Percentiles rank a stretch among this genome's conserved stretches.
These are phyloP conservation scores for Thalia dealbata DNA, from an alignment of 176 grass and related monocot species.

Conservation along the genomic window DNA sequence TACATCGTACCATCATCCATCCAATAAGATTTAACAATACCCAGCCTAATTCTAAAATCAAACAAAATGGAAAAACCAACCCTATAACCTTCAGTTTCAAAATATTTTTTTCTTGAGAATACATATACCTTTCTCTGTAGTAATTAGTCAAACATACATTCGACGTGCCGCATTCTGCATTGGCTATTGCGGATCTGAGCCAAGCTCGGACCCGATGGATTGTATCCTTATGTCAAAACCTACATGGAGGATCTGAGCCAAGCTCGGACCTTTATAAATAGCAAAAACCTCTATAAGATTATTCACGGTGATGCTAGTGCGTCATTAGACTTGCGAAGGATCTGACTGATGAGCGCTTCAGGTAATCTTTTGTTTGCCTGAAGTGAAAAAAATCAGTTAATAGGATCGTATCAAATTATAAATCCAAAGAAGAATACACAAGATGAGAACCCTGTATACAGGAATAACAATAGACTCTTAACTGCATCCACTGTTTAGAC, in stretches of 20 bases:
- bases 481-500: no score
- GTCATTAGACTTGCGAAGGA: slow-evolving; percentile 24
- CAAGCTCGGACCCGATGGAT: no score
- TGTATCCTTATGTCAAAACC: background rate
- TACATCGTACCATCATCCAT: no score
- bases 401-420: background rate
- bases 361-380: slow-evolving; percentile 69
- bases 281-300: background rate
- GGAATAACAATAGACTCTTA: no score
- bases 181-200: no score
- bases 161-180: background rate
- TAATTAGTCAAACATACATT: background rate
- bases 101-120: background rate
- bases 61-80: background rate
- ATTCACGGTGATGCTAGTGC: slow-evolving; percentile 16
- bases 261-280: background rate
- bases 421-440: background rate
- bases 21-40: no score
- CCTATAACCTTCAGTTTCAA: background rate
- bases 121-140: no score
- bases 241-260: background rate
- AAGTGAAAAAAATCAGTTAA: slow-evolving; percentile 21
- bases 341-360: slow-evolving; percentile 55
- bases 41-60: no score
- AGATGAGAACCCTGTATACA: background rate